phyloP scores from a whole-genome alignment of 805 yeast genomes.

The Yamadazyma akitaensis region DNA sequence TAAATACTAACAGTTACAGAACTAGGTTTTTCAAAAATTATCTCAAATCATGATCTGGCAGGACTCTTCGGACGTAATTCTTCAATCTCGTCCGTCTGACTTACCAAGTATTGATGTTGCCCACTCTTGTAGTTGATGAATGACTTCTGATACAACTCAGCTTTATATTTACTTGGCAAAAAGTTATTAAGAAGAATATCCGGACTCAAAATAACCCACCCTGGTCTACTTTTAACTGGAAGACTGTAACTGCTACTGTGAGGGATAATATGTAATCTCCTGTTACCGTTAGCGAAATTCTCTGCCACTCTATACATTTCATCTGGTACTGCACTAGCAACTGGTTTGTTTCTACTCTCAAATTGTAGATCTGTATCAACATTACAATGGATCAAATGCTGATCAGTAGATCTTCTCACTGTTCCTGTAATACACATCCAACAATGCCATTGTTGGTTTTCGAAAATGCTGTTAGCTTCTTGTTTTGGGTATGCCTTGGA shows the following conservation, averaged over 20 bases:
- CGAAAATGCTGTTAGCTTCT: slow-evolving; percentile 43
- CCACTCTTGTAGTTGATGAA: slow-evolving; percentile 23
- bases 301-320: slow-evolving; percentile 80
- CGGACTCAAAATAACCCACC: slow-evolving; percentile 91
- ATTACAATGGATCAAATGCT: slow-evolving; percentile 85
- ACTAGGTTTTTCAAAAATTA: background rate
- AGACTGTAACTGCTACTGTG: slow-evolving; percentile 61
- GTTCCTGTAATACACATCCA: slow-evolving; percentile 98
- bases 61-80: slow-evolving; percentile 84
- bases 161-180: slow-evolving; percentile 27
- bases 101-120: slow-evolving; percentile 54
- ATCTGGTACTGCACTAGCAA: slow-evolving; percentile 49
- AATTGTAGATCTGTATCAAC: slow-evolving; percentile 84
- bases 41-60: background rate
- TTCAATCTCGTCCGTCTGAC: slow-evolving; percentile 72
- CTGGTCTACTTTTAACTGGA: slow-evolving; percentile 67
- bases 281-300: slow-evolving; percentile 78
- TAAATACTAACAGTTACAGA: background rate
- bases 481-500: slow-evolving; percentile 67
- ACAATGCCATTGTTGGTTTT: slow-evolving; percentile 90
- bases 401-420: slow-evolving; percentile 79
- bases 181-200: slow-evolving; percentile 77
- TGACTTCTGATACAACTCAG: slow-evolving; percentile 31
- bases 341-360: slow-evolving; percentile 34
- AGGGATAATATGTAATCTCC: slow-evolving; percentile 84